Percentiles rank a stretch among this genome's conserved stretches.
Evolutionary conservation across 192 early-diverging fungal genomes (phyloP).

Genomic region (Gigaspora rosea): DNA sequence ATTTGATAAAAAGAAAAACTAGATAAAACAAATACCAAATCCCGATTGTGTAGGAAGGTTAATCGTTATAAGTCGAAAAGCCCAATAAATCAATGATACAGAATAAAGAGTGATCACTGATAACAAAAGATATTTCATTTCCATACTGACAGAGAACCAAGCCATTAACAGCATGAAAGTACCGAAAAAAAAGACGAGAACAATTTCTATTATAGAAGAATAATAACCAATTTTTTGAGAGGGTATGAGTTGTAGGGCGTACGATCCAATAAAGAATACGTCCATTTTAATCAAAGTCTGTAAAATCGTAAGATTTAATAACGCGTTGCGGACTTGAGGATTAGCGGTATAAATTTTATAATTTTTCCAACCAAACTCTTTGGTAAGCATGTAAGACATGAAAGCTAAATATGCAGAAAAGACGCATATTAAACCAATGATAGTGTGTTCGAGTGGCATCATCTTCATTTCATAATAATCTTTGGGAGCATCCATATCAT

Average conservation of each 20-base stretch:
- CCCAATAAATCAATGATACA: not conserved
- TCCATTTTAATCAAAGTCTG: constrained; percentile 37
- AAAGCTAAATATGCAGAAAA: constrained; percentile 25
- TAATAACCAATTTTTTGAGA: not conserved
- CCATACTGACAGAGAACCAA: constrained; percentile 33
- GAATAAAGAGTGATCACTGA: constrained; percentile 18
- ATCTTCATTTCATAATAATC: constrained; percentile 34
- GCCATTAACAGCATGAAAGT: constrained; percentile 31
- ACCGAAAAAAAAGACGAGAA: constrained; percentile 42
- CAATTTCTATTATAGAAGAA: constrained; percentile 33
- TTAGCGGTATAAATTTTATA: constrained; percentile 49
- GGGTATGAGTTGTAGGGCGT: too few species aligned
- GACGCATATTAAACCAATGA: constrained; percentile 43
- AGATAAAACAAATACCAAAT: too few species aligned
- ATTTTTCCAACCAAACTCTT: constrained; percentile 33
- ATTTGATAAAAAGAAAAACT: too few species aligned
- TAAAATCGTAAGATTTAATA: constrained; percentile 37
- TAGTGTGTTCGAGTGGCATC: constrained; percentile 47
- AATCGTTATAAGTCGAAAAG: not conserved
- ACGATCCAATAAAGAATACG: too few species aligned
- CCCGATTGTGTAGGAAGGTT: not conserved
- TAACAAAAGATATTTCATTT: constrained; percentile 41
- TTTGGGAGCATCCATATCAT: not conserved
- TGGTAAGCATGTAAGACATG: too few species aligned
- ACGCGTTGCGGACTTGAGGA: constrained; percentile 38